Base-by-base conservation (phyloP, 2,329 filamentous ascomycete genomes). In the Xylariales sp. region DNA sequence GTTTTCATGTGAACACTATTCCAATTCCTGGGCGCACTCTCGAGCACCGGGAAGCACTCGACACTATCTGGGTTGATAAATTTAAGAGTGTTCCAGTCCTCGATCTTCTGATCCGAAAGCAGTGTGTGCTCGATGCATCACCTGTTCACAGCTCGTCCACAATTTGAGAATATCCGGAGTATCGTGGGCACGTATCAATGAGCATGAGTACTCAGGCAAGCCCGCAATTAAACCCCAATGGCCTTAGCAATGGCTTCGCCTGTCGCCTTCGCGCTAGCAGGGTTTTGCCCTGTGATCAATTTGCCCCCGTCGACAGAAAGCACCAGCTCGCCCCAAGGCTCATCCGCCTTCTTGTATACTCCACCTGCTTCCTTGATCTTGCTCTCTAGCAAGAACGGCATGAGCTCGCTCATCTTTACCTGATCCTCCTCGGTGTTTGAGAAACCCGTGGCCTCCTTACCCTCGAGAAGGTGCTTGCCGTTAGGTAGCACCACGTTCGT, bases 301-400 rank as follows among this genome's bases (percentile, higher is more conserved):
- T 64, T 66, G 7, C 74, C 76, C 31, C 46, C 52, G 37, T 58
- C 52, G 44, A 73, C 66, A 3, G 74, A 69, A 1, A 71, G 65
- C 1, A 76, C 65, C 55, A 73, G 68, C 50, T 67, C 66, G 5
- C 53, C 69, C 67, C 65, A 76, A 4, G 68, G 65, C 54, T 76
- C 59, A 1, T 56, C 63, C 0, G 78, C 73, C 65, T 79, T 79
- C 50, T 70, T 69, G 52, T 73, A 84, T 36, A 66, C 67, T 15
- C 69, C 82, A 5, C 76, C 71, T 16, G 61, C 70, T 11, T 69
- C 64, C 53, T 70, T 56, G 40, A 80, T 56, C 58, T 73, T 69
- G 46, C 75, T 73, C 58, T 78, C 77, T 31, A 86, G 73, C 59
- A 73, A 58, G 60, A 85, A 86, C 2, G 80, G 80, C 65, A 81